phyloP scores from a whole-genome alignment of 2,329 filamentous ascomycete species.

The Oidium heveae region DNA sequence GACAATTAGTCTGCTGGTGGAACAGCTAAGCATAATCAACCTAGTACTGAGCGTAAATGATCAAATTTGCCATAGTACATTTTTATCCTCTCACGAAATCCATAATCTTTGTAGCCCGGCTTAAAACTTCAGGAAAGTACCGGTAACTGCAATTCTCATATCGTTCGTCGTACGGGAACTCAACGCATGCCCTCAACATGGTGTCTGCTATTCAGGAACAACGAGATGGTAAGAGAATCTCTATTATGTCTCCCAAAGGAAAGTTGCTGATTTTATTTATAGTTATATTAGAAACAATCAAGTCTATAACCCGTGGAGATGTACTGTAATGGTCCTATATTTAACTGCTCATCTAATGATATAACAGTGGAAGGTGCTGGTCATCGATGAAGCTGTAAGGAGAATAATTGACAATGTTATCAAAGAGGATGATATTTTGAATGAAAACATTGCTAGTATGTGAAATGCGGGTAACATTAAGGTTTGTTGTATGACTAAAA shows the following conservation, averaged over 20 bases:
- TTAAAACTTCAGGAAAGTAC: no score
- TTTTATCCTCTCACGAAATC: no score
- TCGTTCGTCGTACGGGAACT: not conserved
- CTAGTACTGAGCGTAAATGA: no score
- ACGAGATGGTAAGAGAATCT: conserved; percentile 34
- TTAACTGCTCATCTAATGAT: conserved; percentile 3
- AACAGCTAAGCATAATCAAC: no score
- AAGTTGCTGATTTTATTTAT: conserved; percentile 5
- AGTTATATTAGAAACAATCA: conserved; percentile 54
- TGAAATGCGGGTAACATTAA: conserved; percentile 1
- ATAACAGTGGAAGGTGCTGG: conserved; percentile 78
- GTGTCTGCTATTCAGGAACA: conserved; percentile 71
- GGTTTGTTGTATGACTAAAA: conserved; percentile 2
- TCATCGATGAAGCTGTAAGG: conserved; percentile 62
- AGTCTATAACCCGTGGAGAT: conserved; percentile 56
- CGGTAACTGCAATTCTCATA: no score
- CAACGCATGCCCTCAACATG: conserved; percentile 29
- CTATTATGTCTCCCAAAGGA: conserved; percentile 1
- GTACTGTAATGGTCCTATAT: conserved; percentile 22
- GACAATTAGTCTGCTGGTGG: no score
- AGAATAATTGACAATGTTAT: conserved; percentile 76
- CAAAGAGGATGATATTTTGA: conserved; percentile 91
- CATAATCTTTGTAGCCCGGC: no score
- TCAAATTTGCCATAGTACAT: no score
- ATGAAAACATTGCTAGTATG: conserved; percentile 78